Evolutionary conservation across 1,284 basidiomycete genomes (phyloP).

Genomic region (Rhodofomes roseus): DNA sequence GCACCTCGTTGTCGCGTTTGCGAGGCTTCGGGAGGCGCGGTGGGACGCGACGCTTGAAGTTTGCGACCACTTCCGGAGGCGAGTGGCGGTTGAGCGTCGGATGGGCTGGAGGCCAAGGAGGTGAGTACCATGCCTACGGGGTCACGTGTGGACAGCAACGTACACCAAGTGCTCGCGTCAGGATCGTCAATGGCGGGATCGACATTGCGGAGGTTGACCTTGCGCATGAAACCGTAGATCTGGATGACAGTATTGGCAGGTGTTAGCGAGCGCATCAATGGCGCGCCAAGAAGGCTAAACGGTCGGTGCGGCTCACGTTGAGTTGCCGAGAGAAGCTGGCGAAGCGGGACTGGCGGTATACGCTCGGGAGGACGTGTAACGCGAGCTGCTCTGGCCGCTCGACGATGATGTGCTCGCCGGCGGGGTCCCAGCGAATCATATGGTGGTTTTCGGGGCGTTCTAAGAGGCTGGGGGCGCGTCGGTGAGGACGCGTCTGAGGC

Average conservation of each 20-base stretch:
- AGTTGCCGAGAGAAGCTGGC: conserved; percentile 92
- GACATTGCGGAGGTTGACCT: conserved; percentile 87
- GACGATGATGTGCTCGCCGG: conserved; percentile 88
- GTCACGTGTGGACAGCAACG: conserved; percentile 31
- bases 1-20: conserved; percentile 67
- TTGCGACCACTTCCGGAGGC: conserved; percentile 79
- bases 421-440: conserved; percentile 90
- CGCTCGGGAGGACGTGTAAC: conserved; percentile 82
- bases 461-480: conserved; percentile 46
- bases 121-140: conserved; percentile 6
- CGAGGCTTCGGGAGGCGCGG: conserved; percentile 80
- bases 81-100: conserved; percentile 86
- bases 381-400: conserved; percentile 87
- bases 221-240: conserved; percentile 96
- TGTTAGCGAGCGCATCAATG: conserved; percentile 13
- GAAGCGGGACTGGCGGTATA: conserved; percentile 90
- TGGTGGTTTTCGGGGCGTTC: conserved; percentile 84
- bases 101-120: conserved; percentile 55
- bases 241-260: conserved; percentile 30
- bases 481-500: conserved; percentile 15
- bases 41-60: conserved; percentile 91
- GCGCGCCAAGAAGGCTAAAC: conserved; percentile 11
- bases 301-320: conserved; percentile 60
- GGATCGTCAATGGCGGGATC: conserved; percentile 90
- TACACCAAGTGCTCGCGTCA: conserved; percentile 92